These are phyloP conservation scores for Clavispora phyllophila DNA, from an alignment of 805 yeast species.

Conservation along the genomic window DNA sequence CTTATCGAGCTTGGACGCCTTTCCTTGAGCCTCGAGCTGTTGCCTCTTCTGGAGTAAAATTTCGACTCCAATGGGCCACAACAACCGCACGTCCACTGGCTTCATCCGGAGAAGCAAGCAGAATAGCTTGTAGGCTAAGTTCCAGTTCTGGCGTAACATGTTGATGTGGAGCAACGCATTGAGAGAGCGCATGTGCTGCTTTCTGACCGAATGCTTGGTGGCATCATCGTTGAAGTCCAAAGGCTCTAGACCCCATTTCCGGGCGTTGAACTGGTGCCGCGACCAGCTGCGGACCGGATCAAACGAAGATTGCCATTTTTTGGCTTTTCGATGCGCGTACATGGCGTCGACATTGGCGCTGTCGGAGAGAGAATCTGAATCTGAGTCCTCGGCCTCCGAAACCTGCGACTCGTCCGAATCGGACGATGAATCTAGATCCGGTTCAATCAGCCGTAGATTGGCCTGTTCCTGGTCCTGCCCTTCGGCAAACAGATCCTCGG, in stretches of 20 bases:
- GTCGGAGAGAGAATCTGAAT: constrained; percentile 3
- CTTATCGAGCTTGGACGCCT: constrained; percentile 1
- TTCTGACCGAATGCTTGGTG: constrained; percentile 6
- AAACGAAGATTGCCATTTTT: constrained; percentile 4
- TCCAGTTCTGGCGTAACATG: constrained; percentile 49
- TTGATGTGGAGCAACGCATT: constrained; percentile 45
- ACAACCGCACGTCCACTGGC: constrained; percentile 45
- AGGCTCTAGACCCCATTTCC: constrained; percentile 13
- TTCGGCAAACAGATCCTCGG: too few relatives aligned
- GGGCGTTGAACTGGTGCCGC: constrained; percentile 5
- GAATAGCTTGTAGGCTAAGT: constrained; percentile 48
- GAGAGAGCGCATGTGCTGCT: constrained; percentile 31
- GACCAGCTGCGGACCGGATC: constrained; percentile 8
- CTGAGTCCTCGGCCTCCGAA: background rate
- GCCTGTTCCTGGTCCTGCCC: background rate
- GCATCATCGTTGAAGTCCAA: constrained; percentile 8
- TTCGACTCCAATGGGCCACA: constrained; percentile 65
- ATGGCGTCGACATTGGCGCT: constrained; percentile 1
- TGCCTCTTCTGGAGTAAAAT: constrained; percentile 29
- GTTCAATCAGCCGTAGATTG: background rate
- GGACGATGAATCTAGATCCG: background rate
- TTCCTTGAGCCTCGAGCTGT: constrained; percentile 1
- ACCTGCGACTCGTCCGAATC: background rate
- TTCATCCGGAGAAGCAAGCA: constrained; percentile 45
- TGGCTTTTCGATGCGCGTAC: constrained; percentile 5